A percentile compares a stretch with the other conserved stretches of the same genome.
Conservation (phyloP, 345 rosid genomes). For the Leavenworthia alabamica region DNA sequence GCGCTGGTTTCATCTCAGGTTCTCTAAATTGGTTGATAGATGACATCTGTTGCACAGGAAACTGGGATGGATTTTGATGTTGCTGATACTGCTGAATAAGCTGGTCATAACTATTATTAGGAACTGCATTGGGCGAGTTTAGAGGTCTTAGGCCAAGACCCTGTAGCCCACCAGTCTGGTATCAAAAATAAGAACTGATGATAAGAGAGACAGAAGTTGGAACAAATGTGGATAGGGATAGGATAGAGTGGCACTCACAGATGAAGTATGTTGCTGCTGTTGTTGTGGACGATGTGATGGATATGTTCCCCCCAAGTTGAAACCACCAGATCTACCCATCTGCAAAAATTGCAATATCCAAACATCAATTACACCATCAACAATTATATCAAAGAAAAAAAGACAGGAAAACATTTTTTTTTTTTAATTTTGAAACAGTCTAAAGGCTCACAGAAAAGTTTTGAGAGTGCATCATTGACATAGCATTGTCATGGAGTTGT, state of each 20-base stretch:
- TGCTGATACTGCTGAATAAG: slow-evolving; percentile 86
- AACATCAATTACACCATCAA: slow-evolving; percentile 1
- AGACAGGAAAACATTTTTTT: neutral
- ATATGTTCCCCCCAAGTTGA: slow-evolving; percentile 74
- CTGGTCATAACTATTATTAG: slow-evolving; percentile 75
- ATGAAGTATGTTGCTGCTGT: slow-evolving; percentile 77
- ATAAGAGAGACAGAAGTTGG: neutral
- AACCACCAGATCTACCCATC: slow-evolving; percentile 93
- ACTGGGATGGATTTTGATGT: slow-evolving; percentile 81
- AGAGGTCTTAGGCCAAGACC: slow-evolving; percentile 85
- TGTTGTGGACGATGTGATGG: slow-evolving; percentile 87
- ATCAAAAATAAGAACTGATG: slow-evolving; percentile 8
- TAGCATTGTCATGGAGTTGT: slow-evolving; percentile 83
- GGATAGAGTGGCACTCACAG: slow-evolving; percentile 65
- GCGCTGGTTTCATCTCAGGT: slow-evolving; percentile 67
- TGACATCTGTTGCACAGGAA: slow-evolving; percentile 82
- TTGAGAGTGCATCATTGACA: slow-evolving; percentile 98
- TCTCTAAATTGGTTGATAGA: slow-evolving; percentile 84
- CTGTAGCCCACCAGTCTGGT: slow-evolving; percentile 76
- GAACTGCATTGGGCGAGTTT: slow-evolving; percentile 60
- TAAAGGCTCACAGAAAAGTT: slow-evolving; percentile 76
- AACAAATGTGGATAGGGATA: slow-evolving; percentile 33
- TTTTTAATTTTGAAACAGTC: neutral
- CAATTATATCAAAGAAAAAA: neutral
- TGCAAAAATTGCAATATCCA: slow-evolving; percentile 31